Conservation (phyloP, 495 filamentous ascomycete genomes). For the Antarctomyces pellizariae region DNA sequence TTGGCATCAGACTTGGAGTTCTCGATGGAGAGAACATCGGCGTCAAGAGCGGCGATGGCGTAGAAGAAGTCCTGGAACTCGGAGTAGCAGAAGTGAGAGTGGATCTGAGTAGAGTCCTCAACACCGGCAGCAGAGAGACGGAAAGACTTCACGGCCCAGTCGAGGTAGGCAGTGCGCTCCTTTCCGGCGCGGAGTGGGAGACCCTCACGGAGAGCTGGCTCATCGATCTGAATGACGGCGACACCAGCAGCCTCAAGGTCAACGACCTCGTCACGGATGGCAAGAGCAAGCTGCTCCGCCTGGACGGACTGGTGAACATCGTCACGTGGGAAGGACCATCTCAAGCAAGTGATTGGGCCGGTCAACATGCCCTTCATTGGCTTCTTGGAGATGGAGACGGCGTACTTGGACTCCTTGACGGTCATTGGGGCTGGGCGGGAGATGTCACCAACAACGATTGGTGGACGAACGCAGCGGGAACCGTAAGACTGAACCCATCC, state of each 20-base stretch:
- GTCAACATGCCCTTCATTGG: conserved; percentile 99
- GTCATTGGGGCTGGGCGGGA: conserved; percentile 93
- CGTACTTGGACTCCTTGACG: conserved; percentile 99
- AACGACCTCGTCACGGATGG: conserved; percentile 92
- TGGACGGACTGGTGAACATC: conserved; percentile 97
- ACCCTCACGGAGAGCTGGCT: conserved; percentile 97
- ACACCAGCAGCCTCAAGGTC: conserved; percentile 93
- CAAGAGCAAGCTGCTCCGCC: conserved; percentile 93
- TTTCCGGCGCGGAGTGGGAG: conserved; percentile 77
- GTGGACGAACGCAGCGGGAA: conserved; percentile 90
- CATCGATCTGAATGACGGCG: conserved; percentile 95
- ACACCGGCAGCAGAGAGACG: conserved; percentile 81
- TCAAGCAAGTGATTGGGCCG: conserved; percentile 91
- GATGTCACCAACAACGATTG: conserved; percentile 95
- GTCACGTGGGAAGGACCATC: conserved; percentile 98
- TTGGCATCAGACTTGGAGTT: conserved; percentile 99
- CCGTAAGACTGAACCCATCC: conserved; percentile 98
- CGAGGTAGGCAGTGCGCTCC: conserved; percentile 84
- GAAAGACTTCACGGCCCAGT: conserved; percentile 95
- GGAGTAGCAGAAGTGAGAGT: conserved; percentile 99
- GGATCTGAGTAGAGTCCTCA: conserved; percentile 85
- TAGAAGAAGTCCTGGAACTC: conserved; percentile 99
- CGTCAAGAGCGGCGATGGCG: conserved; percentile 91
- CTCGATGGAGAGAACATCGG: conserved; percentile 95
- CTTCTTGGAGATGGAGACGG: conserved; percentile 85